phyloP scores from a whole-genome alignment of 106 monocot genomes.

The Platanthera zijinensis region DNA sequence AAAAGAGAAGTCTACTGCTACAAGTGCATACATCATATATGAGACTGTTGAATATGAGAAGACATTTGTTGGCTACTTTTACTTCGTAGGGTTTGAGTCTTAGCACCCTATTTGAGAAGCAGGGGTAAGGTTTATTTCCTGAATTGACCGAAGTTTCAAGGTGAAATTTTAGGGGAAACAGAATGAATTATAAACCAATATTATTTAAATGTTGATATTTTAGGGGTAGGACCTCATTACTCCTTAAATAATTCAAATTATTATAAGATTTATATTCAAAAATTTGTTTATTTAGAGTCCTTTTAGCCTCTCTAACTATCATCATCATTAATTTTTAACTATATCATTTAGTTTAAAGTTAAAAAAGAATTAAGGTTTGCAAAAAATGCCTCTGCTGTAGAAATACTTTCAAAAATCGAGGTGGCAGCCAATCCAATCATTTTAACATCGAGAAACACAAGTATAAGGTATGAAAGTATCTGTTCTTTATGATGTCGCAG shows the following conservation, averaged over 20 bases:
- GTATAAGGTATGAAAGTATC: constrained; percentile 47
- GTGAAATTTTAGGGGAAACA: not conserved
- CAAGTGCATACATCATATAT: too few species aligned
- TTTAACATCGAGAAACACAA: constrained; percentile 69
- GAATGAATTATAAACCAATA: not conserved
- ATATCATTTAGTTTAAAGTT: constrained; percentile 35
- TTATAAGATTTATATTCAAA: not conserved
- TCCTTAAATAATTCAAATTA: not conserved
- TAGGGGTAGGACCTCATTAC: not conserved
- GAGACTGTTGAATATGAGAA: too few species aligned
- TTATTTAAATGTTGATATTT: not conserved
- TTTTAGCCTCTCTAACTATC: not conserved
- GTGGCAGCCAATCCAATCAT: constrained; percentile 71
- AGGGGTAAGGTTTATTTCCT: constrained; percentile 31
- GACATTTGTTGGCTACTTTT: too few species aligned
- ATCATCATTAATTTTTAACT: not conserved
- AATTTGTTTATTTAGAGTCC: not conserved
- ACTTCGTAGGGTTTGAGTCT: constrained; percentile 92
- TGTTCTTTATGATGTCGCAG: not conserved
- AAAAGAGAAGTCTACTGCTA: too few species aligned
- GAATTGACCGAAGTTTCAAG: not conserved
- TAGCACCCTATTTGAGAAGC: constrained; percentile 77
- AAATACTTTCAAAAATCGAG: constrained; percentile 82
- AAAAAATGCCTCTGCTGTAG: constrained; percentile 62
- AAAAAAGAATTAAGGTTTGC: constrained; percentile 82